Evolutionary conservation across 164 flowering plant genomes (phyloP).

Genomic region (Vitis rotundifolia): DNA sequence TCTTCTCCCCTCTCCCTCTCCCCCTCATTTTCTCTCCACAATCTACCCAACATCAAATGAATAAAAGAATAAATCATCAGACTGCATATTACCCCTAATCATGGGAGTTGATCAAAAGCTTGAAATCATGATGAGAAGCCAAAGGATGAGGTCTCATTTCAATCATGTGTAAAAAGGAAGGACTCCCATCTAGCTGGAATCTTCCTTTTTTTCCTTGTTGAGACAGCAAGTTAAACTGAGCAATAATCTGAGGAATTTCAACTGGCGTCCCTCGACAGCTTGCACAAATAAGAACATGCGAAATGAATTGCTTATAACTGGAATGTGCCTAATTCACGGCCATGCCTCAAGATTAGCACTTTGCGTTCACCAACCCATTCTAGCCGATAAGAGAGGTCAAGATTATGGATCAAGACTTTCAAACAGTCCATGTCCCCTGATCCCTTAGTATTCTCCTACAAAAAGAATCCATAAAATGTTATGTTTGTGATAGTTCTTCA

Average conservation of each 20-base stretch:
- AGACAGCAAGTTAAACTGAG: not conserved
- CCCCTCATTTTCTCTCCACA: not conserved
- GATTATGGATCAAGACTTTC: conserved; percentile 63
- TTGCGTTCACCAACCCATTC: conserved; percentile 72
- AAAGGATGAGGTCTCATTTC: not conserved
- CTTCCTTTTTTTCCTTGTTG: not conserved
- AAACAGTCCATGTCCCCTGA: conserved; percentile 45
- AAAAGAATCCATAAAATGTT: not conserved
- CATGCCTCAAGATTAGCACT: conserved; percentile 59
- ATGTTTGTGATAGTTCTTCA: not conserved
- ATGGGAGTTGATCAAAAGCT: not conserved
- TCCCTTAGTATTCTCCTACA: conserved; percentile 49
- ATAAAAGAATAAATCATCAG: not conserved
- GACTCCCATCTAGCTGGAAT: not conserved
- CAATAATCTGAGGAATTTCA: too few relatives aligned
- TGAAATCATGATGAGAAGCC: not conserved
- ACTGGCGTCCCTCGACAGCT: too few relatives aligned
- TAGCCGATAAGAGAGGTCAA: conserved; percentile 82
- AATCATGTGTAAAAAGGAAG: not conserved
- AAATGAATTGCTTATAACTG: conserved; percentile 37
- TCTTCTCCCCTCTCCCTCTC: too few relatives aligned
- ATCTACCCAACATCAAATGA: not conserved
- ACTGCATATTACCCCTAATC: not conserved
- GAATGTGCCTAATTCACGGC: conserved; percentile 70
- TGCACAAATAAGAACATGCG: not conserved